A percentile compares a stretch with the other conserved stretches of the same genome.
phyloP scores from a whole-genome alignment of 768 basidiomycete species.

The Auriscalpium vulgare region DNA sequence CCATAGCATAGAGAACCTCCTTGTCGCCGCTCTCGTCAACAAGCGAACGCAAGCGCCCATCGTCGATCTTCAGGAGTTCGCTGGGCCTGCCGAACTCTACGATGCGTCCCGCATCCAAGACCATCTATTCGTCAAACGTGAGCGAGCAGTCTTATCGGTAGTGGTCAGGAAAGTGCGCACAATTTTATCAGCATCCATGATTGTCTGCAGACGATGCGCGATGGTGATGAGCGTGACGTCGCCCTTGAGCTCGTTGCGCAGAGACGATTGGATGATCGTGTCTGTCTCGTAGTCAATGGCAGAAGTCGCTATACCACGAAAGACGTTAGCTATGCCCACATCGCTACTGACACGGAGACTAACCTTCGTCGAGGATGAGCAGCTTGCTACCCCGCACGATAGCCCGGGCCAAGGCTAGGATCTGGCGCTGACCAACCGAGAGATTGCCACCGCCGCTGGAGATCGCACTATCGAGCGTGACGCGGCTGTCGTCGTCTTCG shows the following conservation, averaged over 20 bases:
- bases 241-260: slow-evolving; percentile 35
- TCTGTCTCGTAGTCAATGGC: slow-evolving; percentile 48
- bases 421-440: slow-evolving; percentile 53
- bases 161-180: slow-evolving; percentile 20
- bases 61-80: slow-evolving; percentile 30
- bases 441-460: slow-evolving; percentile 37
- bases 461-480: slow-evolving; percentile 39
- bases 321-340: no score
- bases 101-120: slow-evolving; percentile 34
- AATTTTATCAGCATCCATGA: slow-evolving; percentile 57
- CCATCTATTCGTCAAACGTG: slow-evolving; percentile 24
- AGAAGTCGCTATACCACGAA: background rate
- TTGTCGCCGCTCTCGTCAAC: slow-evolving; percentile 34
- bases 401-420: slow-evolving; percentile 51
- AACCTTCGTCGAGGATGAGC: slow-evolving; percentile 50
- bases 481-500: slow-evolving; percentile 26
- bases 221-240: slow-evolving; percentile 50
- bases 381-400: slow-evolving; percentile 49
- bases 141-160: background rate
- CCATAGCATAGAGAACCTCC: slow-evolving; percentile 27
- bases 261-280: slow-evolving; percentile 45
- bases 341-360: background rate
- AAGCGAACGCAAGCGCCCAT: slow-evolving; percentile 26
- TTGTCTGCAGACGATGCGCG: slow-evolving; percentile 49
- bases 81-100: slow-evolving; percentile 43